A percentile compares a stretch with the other conserved stretches of the same genome.
Evolutionary conservation across 768 basidiomycete species (phyloP).

Genomic region (Hericium erinaceus): DNA sequence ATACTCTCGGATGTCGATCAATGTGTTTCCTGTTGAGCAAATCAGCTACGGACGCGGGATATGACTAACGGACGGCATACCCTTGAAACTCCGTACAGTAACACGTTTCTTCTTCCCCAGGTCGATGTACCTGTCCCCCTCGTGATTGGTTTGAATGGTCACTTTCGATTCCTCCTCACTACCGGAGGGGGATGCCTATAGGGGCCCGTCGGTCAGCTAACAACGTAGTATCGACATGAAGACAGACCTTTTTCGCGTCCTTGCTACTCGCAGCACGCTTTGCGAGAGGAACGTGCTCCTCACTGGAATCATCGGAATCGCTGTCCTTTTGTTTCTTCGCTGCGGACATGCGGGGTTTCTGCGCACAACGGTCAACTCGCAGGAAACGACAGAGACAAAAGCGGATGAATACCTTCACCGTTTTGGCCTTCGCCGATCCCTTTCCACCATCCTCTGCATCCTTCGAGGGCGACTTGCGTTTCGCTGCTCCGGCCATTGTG

Average conservation of each 20-base stretch:
- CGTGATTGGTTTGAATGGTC: constrained; percentile 10
- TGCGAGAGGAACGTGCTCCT: not conserved
- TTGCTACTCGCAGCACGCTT: not conserved
- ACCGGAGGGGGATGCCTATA: too few relatives aligned
- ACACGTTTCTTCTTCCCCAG: constrained; percentile 67
- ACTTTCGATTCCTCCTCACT: constrained; percentile 1
- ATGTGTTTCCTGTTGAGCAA: constrained; percentile 32
- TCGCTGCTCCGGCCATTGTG: not conserved
- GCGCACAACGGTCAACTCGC: not conserved
- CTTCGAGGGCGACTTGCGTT: not conserved
- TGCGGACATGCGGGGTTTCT: not conserved
- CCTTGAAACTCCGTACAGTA: constrained; percentile 43
- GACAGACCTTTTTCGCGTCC: not conserved
- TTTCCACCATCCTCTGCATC: not conserved
- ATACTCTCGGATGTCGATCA: constrained; percentile 71
- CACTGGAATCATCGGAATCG: not conserved
- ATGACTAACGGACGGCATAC: constrained; percentile 14
- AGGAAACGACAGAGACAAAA: not conserved
- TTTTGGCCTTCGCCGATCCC: not conserved
- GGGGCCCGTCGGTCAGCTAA: not conserved
- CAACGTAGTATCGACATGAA: not conserved
- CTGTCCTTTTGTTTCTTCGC: not conserved
- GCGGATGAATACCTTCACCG: not conserved
- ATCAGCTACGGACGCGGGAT: constrained; percentile 19
- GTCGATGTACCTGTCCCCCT: constrained; percentile 50